These are phyloP conservation scores for Polyporus tsugae DNA, from an alignment of 1,284 basidiomycete species.

Conservation along the genomic window DNA sequence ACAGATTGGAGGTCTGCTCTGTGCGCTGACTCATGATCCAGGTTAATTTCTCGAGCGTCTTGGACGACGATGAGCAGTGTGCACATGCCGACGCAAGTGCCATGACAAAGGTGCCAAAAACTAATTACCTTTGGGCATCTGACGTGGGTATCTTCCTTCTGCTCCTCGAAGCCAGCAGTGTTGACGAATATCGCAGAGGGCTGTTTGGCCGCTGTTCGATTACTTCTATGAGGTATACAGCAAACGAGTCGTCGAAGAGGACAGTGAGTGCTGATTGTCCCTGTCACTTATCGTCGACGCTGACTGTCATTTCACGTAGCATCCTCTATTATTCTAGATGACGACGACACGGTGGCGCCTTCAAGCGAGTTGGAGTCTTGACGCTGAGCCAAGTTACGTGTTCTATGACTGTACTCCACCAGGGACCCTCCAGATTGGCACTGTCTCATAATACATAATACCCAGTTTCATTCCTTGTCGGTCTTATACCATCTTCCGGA, in stretches of 20 bases:
- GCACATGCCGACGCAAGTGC: conserved; percentile 7
- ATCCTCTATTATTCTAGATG: background rate
- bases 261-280: background rate
- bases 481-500: background rate
- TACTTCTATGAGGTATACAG: conserved; percentile 11
- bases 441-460: background rate
- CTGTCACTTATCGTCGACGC: background rate
- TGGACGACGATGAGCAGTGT: conserved; percentile 1
- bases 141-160: conserved; percentile 14
- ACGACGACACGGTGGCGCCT: conserved; percentile 11
- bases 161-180: background rate
- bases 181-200: conserved; percentile 2
- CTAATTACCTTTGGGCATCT: conserved; percentile 19
- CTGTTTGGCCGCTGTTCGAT: conserved; percentile 18
- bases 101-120: conserved; percentile 4
- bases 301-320: background rate
- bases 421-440: background rate
- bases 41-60: conserved; percentile 10
- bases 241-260: conserved; percentile 1
- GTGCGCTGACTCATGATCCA: background rate
- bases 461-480: background rate
- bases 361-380: conserved; percentile 8
- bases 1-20: background rate
- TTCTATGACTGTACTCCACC: background rate
- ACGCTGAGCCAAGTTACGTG: background rate